Evolutionary conservation across 202 grass and related monocot species (phyloP), one percentile per base, ranked within the genome.

Genomic region (Carex sylvatica): DNA sequence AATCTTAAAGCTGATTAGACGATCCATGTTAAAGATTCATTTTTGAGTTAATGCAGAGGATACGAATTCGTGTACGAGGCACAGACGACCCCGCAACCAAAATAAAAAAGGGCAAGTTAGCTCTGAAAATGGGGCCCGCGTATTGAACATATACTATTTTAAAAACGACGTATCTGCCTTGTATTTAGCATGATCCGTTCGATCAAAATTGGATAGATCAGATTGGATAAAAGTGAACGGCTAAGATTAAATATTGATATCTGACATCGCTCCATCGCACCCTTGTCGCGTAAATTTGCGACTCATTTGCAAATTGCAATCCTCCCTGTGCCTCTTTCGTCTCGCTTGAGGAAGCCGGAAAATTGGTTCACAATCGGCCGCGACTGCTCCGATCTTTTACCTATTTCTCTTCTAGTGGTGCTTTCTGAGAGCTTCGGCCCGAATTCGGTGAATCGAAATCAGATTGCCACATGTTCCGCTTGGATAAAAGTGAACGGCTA

Each of bases 291-390:
- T 26, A 42, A 56, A 82, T 40, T 33, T 66, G 28, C 49, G 52
- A 77, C 74, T 77, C 12, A 9, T 58, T 59, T 75, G 28, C n/a
- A n/a, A n/a, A n/a, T n/a, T n/a, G n/a, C 53, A 53, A 58, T 59
- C 74, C 53, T 76, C 40, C 0, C 4, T 1, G 2, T 58, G 1
- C 9, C 52, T 77, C 28, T 20, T 20, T 20, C 30, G 3, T 77
- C 2, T 77, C 53, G 16, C 74, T 36, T 13, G 52, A 30, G 30
- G 52, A 59, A 80, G 8, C 14, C 40, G 42, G 5, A 49, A 23
- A 82, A 69, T 70, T 82, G 80, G 63, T 19, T 46, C n/a, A 56
- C 7, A 35, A 52, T 56, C 46, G 24, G 46, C 47, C 46, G 54
- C 64, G 8, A 46, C 3, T 59, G 20, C 5, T 13, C 75, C 54